A percentile compares a stretch with the other conserved stretches of the same genome.
phyloP scores from a whole-genome alignment of 306 rosid species.

The Vigna nakashimae region DNA sequence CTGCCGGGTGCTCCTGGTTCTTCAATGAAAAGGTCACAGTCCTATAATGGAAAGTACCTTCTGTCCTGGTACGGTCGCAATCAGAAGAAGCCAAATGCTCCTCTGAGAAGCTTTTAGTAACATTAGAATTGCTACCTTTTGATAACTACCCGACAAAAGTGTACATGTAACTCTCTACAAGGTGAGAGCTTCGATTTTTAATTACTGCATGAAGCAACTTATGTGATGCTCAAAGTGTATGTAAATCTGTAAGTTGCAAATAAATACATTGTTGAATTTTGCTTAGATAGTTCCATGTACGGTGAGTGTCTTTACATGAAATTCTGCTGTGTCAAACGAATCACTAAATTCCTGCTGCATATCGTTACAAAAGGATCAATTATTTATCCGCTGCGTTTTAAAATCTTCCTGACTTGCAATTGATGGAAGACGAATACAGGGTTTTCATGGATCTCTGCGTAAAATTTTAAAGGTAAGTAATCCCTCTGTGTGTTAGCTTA shows the following conservation, averaged over 20 bases:
- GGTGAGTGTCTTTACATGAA: not conserved
- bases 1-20: conserved; percentile 50
- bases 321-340: conserved; percentile 17
- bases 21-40: conserved; percentile 73
- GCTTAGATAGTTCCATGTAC: not conserved
- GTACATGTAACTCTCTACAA: conserved; percentile 49
- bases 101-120: conserved; percentile 54
- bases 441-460: no score
- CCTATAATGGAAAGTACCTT: conserved; percentile 62
- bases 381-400: not conserved
- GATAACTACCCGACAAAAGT: conserved; percentile 20
- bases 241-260: conserved; percentile 38
- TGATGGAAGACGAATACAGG: not conserved
- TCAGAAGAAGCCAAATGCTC: conserved; percentile 53
- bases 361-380: not conserved
- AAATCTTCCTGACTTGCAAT: not conserved
- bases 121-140: not conserved
- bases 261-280: conserved; percentile 33
- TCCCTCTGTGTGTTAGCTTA: not conserved
- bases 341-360: not conserved
- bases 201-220: conserved; percentile 33
- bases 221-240: conserved; percentile 39
- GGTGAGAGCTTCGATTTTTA: conserved; percentile 42
- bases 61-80: conserved; percentile 46
- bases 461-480: no score